phyloP scores from a whole-genome alignment of 163 green algal species.

The Dunaliella salina region DNA sequence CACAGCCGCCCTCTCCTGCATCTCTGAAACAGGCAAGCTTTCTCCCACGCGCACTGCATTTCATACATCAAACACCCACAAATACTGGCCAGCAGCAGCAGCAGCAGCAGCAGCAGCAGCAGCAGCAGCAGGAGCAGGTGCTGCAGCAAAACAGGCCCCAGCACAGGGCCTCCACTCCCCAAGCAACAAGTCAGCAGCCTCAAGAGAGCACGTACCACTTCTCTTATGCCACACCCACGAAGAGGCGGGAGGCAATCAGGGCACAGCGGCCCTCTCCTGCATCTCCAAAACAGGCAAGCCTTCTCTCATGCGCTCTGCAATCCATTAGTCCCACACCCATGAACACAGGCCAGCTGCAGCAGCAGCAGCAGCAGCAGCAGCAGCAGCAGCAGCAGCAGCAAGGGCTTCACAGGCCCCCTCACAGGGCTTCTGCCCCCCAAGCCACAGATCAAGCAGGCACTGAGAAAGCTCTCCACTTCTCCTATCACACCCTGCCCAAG shows the following conservation, averaged over 20 bases:
- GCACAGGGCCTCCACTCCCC: background rate
- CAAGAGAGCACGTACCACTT: background rate
- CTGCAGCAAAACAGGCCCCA: too few relatives aligned
- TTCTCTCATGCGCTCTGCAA: too few relatives aligned
- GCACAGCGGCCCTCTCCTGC: too few relatives aligned
- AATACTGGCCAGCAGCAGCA: too few relatives aligned
- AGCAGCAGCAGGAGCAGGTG: background rate
- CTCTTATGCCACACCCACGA: background rate
- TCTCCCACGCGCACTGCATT: too few relatives aligned
- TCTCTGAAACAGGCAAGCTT: too few relatives aligned
- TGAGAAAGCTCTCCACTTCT: background rate
- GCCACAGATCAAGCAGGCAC: background rate
- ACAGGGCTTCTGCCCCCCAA: background rate
- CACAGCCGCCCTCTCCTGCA: too few relatives aligned
- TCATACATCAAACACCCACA: too few relatives aligned
- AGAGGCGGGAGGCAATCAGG: too few relatives aligned
- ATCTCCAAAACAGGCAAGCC: too few relatives aligned
- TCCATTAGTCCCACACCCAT: too few relatives aligned
- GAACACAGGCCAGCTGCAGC: background rate
- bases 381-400: background rate
- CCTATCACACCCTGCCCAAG: too few relatives aligned
- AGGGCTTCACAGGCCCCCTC: background rate
- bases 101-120: background rate
- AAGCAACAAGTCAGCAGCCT: background rate
- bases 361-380: background rate